These are phyloP conservation scores for Penicillium sp. DNA, from an alignment of 2,329 filamentous ascomycete genomes.

Conservation along the genomic window DNA sequence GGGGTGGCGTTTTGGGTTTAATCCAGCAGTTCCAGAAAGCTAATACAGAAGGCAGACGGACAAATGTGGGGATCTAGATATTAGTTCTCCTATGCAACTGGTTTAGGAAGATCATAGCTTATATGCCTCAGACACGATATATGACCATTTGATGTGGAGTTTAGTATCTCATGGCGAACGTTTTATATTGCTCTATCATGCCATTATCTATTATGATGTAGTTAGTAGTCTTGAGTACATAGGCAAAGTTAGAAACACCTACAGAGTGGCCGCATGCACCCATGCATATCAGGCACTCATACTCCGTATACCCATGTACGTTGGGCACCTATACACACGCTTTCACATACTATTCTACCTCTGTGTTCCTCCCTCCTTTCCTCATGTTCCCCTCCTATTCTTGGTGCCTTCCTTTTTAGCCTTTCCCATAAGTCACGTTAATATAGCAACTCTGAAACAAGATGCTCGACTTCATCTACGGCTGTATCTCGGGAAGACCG, in stretches of 20 bases:
- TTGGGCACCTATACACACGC: too few relatives aligned
- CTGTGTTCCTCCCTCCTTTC: background rate
- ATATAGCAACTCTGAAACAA: background rate
- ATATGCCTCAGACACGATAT: constrained; percentile 2
- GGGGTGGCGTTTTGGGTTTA: constrained; percentile 61
- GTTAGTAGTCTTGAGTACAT: background rate
- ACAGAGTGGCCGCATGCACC: background rate
- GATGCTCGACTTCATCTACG: background rate
- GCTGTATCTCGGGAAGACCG: background rate
- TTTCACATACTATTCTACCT: background rate
- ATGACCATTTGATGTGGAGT: constrained; percentile 1
- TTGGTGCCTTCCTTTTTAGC: background rate
- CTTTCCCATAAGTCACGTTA: too few relatives aligned
- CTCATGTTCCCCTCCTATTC: background rate
- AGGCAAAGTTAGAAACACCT: background rate
- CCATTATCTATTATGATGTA: background rate
- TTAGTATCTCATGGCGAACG: background rate
- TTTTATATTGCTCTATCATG: background rate
- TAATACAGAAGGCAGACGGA: constrained; percentile 39
- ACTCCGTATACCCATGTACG: too few relatives aligned
- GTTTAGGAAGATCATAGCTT: background rate
- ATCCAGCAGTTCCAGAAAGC: constrained; percentile 67
- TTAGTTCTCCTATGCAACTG: background rate
- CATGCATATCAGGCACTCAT: background rate
- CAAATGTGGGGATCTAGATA: constrained; percentile 35